Evolutionary conservation across 2,329 filamentous ascomycete genomes (phyloP), one percentile per base, ranked within the genome.

Genomic region (Diaporthe batatas): DNA sequence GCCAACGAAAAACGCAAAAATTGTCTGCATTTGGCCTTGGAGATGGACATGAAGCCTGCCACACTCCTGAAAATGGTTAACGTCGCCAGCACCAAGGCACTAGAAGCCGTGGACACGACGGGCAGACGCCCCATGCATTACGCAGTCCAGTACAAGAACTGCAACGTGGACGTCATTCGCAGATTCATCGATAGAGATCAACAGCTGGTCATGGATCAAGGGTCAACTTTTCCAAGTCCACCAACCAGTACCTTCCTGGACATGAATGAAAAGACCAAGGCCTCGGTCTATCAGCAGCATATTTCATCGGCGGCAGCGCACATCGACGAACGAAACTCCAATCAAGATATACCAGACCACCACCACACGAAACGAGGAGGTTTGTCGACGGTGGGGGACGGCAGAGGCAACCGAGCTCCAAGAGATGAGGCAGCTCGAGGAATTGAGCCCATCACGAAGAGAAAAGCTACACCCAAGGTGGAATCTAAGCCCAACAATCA

Each of bases 11-110:
- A 55, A 25, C 23, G 42, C 49, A 68, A 55, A 3, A 68, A 53
- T 8, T 68, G 64, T 54, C 12, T 68, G 8, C 64, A 68, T 16
- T n/a, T 68, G n/a, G 64, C 64, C 2, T 55, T 68, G 2, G 64
- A 68, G 16, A 54, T 29, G 23, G 64, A 29, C 2, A 0, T 42
- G 6, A 55, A 32, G 23, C n/a, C 34, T 3, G n/a, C 1, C 0
- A 25, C 51, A 12, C 21, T 55, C 21, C 0, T 1, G 4, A n/a
- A 23, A 42, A 42, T 54, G 51, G 14, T 68, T 0, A 11, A 21
- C 2, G 1, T 3, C 3, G 64, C 64, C 34, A 54, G 34, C 12
- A 42, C 0, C 1, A 18, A 0, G 0, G 34, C 64, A 0, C 49
- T 68, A 0, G 32, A 55, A 6, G 64, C 64, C 12, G 36, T 42